Evolutionary conservation across 495 filamentous ascomycete genomes (phyloP), one percentile per base, ranked within the genome.

Genomic region (Neurospora cerealis): DNA sequence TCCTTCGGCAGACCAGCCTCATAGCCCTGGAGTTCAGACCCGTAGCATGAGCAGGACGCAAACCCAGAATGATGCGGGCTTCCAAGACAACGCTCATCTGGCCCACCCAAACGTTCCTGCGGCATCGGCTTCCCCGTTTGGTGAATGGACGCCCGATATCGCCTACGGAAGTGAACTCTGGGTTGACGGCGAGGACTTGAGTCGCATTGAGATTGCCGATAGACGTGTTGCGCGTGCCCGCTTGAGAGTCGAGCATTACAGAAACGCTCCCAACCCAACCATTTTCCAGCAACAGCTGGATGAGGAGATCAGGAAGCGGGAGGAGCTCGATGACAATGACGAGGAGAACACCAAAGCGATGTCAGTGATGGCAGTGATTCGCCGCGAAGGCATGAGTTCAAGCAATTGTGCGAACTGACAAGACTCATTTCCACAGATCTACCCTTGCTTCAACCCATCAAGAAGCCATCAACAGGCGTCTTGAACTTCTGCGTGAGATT

Each of bases 341-440:
- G 79, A 81, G 72, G 80, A 80, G 44, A 85, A 85, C 71, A 83
- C 81, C 32, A 78, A 77, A 54, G 83, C 84, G 19, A 73, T 77
- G 82, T 81, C 78, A 48, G 82, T 73, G 39, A 11, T 48, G 28
- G 7, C 37, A 11, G 0, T 19, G 11, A 71, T 32, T 15, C 13
- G 0, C 19, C 24, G 1, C 2, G 1, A 21, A 19, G n/a, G 1
- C 6, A 34, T 42, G 36, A 40, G 9, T 1, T 6, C 36, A 66
- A 36, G 19, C 19, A 21, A 15, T 17, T 13, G 5, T 15, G 48
- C 46, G 19, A 36, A 37, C 71, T 76, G n/a, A 76, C 74, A 36
- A 19, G 15, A 36, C 54, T 66, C 6, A 32, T 34, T 44, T n/a
- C 34, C 19, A 24, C 71, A 81, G 78, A 70, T 78, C 78, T 2